Percentiles rank a stretch among this genome's conserved stretches.
Evolutionary conservation across 768 basidiomycete genomes (phyloP).

Genomic region (Chlorophyllum brunneum): DNA sequence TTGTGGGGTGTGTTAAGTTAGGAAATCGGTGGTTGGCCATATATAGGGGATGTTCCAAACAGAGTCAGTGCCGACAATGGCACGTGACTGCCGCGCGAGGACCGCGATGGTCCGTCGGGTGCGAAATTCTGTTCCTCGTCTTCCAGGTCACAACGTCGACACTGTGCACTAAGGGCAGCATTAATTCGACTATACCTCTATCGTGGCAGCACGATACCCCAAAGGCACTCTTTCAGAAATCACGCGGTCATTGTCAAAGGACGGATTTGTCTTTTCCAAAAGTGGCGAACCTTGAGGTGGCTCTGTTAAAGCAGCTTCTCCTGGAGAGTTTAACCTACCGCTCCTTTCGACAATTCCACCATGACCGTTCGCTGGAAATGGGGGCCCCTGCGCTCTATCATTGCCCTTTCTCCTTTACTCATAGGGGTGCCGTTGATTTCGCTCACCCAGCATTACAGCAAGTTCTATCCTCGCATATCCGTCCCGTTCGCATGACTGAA

Average conservation of each 20-base stretch:
- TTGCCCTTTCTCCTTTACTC: constrained; percentile 52
- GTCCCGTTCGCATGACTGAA: constrained; percentile 4
- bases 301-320: constrained; percentile 2
- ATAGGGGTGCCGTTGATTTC: constrained; percentile 45
- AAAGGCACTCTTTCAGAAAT: constrained; percentile 1
- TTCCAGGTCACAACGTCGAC: not conserved
- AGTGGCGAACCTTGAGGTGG: not conserved
- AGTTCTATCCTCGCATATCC: constrained; percentile 16
- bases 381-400: constrained; percentile 58
- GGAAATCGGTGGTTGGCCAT: too few relatives aligned
- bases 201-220: not conserved
- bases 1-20: too few relatives aligned
- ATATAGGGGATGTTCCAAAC: too few relatives aligned
- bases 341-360: constrained; percentile 12
- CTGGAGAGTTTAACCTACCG: not conserved
- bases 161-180: not conserved
- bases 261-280: constrained; percentile 6
- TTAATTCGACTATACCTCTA: not conserved
- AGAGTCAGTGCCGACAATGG: too few relatives aligned
- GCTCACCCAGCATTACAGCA: constrained; percentile 46
- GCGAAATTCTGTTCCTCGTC: not conserved
- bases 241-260: not conserved
- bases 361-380: constrained; percentile 35
- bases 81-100: constrained; percentile 5
- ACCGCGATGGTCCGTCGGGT: not conserved